Percentiles rank a stretch among this genome's conserved stretches.
phyloP scores from a whole-genome alignment of 2,329 filamentous ascomycete genomes.

The Thermoascus crustaceus region DNA sequence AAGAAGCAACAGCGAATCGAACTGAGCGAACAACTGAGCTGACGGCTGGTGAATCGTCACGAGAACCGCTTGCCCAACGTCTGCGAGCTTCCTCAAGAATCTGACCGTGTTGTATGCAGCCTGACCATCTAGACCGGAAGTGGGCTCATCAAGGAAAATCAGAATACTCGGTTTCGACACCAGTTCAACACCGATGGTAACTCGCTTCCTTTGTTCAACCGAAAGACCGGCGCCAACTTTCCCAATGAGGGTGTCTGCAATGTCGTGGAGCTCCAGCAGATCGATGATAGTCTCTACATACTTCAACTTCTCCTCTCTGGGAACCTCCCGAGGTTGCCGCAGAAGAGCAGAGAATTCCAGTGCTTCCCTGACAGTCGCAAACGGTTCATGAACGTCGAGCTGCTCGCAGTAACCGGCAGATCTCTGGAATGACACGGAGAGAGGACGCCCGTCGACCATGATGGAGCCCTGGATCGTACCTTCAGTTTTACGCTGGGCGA shows the following conservation, averaged over 20 bases:
- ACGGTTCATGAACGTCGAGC: conserved; percentile 59
- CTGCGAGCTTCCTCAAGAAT: conserved; percentile 57
- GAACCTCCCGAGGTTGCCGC: conserved; percentile 46
- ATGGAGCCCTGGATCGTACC: conserved; percentile 57
- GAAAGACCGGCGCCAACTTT: conserved; percentile 38
- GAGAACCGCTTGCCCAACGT: conserved; percentile 58
- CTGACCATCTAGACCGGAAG: conserved; percentile 60
- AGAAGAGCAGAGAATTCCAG: conserved; percentile 59
- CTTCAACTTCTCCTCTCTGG: conserved; percentile 52
- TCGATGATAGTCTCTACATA: conserved; percentile 59
- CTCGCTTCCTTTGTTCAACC: conserved; percentile 60
- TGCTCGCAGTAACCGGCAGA: conserved; percentile 63
- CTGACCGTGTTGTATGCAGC: conserved; percentile 58
- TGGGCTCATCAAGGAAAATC: conserved; percentile 64
- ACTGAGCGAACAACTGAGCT: conserved; percentile 58
- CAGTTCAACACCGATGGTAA: conserved; percentile 65
- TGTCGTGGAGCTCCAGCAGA: conserved; percentile 53
- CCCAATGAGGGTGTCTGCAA: conserved; percentile 56
- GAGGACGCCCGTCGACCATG: conserved; percentile 55
- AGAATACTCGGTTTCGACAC: conserved; percentile 59
- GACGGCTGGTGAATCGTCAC: conserved; percentile 66
- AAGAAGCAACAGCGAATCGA: conserved; percentile 60
- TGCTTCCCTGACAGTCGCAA: conserved; percentile 57
- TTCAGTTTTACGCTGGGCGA: conserved; percentile 60
- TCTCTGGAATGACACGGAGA: conserved; percentile 56